phyloP scores from a whole-genome alignment of 345 rosid species.

The Hibiscus trionum region DNA sequence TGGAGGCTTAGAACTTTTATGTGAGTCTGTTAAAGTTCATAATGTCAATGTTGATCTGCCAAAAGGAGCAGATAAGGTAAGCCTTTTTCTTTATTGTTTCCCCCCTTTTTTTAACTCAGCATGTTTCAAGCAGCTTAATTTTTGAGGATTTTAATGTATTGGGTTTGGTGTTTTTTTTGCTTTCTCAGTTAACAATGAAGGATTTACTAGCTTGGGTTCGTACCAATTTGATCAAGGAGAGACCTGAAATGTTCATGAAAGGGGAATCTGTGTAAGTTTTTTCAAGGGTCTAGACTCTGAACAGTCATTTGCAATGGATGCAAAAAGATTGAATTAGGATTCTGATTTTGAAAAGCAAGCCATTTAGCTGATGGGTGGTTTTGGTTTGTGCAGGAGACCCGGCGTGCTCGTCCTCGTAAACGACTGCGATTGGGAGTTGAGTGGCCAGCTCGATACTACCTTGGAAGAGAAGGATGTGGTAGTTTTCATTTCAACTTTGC shows the following conservation, averaged over 20 bases:
- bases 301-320: not conserved
- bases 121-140: not conserved
- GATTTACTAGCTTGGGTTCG: slow-evolving; percentile 69
- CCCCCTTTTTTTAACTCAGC: not conserved
- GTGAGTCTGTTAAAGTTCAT: slow-evolving; percentile 66
- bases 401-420: slow-evolving; percentile 85
- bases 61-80: slow-evolving; percentile 50
- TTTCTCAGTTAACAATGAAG: slow-evolving; percentile 62
- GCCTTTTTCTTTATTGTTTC: not conserved
- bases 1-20: slow-evolving; percentile 84
- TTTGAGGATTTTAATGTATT: not conserved
- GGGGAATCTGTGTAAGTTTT: slow-evolving; percentile 81
- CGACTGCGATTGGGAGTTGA: slow-evolving; percentile 96
- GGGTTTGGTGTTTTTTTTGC: not conserved
- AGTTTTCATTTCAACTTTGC: slow-evolving; percentile 90
- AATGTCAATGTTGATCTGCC: slow-evolving; percentile 49
- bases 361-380: not conserved
- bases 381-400: slow-evolving; percentile 60
- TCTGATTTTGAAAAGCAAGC: not conserved
- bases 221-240: slow-evolving; percentile 81
- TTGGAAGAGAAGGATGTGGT: slow-evolving; percentile 79
- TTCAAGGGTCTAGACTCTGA: not conserved
- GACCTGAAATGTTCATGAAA: slow-evolving; percentile 97
- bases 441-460: slow-evolving; percentile 79
- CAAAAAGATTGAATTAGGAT: not conserved